Evolutionary conservation across 2,329 filamentous ascomycete species (phyloP), one percentile per base, ranked within the genome.

Genomic region (Pestalotiopsis sp.): DNA sequence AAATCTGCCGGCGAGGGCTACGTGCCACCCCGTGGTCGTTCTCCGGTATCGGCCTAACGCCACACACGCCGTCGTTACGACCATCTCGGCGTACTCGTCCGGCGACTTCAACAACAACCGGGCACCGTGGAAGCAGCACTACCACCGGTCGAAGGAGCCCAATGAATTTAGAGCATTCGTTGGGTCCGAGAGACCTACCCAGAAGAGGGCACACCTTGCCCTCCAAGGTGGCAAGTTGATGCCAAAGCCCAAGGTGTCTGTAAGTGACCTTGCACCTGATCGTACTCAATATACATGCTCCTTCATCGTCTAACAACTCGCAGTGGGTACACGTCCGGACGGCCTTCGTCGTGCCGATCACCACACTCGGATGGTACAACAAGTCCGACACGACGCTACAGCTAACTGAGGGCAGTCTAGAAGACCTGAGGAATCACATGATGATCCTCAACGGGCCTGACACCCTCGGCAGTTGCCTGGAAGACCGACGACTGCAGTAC

Each of bases 21-120:
- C 75, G 2, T 62, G 68, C 30, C 78, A 80, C 69, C 79, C 79
- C 0, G 77, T 78, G 62, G 78, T 81, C 57, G 73, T 81, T 60
- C 71, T 81, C 6, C 68, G 69, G 9, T 67, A 67, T 4, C 71
- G 71, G 1, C 10, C 55, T 0, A 60, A 72, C 40, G 65, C 59
- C 4, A 66, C 39, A 11, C 64, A 75, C 60, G 74, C 72, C 39
- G 70, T 77, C 2, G 66, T 80, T 61, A 76, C 74, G 0, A 76
- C 78, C 0, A 72, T 80, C 30, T 78, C 77, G 22, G 78, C 79
- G 3, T 81, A 78, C 68, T 40, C 63, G 10, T 76, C 75, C 1
- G 68, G 70, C 5, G 38, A 66, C 1, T 10, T 68, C 2, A 75
- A 75, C 39, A 38, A 69, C 48, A 72, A 73, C 52, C 69, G 72